A percentile compares a stretch with the other conserved stretches of the same genome.
Evolutionary conservation across 176 grass and related monocot genomes (phyloP).

Genomic region (Urochloa ruziziensis): DNA sequence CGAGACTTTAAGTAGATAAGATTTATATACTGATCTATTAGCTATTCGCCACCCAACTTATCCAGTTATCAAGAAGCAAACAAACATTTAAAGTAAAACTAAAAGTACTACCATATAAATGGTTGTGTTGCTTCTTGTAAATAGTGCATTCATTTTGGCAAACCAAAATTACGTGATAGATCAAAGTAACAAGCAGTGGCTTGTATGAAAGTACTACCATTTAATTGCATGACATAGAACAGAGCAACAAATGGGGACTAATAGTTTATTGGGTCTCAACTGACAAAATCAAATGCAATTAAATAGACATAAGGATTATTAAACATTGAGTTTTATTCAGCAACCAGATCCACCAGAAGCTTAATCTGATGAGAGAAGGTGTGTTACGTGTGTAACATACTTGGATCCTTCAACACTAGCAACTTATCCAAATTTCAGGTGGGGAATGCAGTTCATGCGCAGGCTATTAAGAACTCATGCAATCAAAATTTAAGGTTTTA

Average conservation of each 20-base stretch:
- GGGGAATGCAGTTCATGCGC: neutral
- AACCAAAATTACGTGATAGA: neutral
- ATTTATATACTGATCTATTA: neutral
- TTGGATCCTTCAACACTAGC: neutral
- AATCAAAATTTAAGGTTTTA: neutral
- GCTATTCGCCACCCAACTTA: neutral
- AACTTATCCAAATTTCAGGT: neutral
- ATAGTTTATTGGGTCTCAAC: neutral
- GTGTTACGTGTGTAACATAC: neutral
- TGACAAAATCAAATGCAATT: neutral
- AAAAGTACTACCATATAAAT: neutral
- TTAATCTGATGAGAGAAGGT: neutral
- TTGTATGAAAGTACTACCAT: neutral
- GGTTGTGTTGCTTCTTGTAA: neutral
- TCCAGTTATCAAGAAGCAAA: neutral
- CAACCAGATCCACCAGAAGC: neutral
- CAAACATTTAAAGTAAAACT: neutral
- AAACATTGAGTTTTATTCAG: neutral
- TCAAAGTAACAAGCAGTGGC: neutral
- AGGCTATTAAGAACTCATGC: neutral
- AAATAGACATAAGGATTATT: neutral
- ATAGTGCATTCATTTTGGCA: neutral
- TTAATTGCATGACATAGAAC: neutral
- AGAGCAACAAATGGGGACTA: constrained; percentile 2
- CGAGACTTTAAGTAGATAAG: neutral